Evolutionary conservation across 768 basidiomycete genomes (phyloP), one percentile per base, ranked within the genome.

Genomic region (Mycena sanguinolenta): DNA sequence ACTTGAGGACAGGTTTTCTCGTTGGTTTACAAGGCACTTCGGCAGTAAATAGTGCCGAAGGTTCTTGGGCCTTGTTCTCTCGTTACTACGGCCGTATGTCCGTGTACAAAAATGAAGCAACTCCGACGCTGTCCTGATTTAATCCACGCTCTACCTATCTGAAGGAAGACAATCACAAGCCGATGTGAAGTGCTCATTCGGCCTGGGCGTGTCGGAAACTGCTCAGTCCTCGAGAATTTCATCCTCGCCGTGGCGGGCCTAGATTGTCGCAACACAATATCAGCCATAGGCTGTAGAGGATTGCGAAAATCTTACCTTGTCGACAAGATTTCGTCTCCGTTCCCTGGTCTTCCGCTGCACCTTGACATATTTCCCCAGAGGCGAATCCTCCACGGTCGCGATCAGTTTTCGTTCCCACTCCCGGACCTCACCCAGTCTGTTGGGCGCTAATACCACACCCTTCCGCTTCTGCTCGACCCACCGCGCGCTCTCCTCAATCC

Each of bases 321-420:
- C 91, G 53, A 93, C 80, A 53, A 95, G 79, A 73, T 87, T 86
- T 74, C 86, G 86, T 65, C 89, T 86, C 79, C 91, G 93, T 75
- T 93, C 93, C 79, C 96, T 85, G 23, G 89, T 85, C 85, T 96
- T 98, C 74, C 87, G 86, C 81, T 92, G 91, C 60, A 96, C 86
- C 78, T 91, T 91, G 77, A 95, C 84, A 80, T 94, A 96, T 79
- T 90, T 93, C 62, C 89, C 91, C 55, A 99, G 82, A 9, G 97
- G 97, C 4, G 92, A 89, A 25, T 91, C 90, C 17, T 88, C 90
- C 17, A 91, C 77, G 70, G 87, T 88, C 12, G 84, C 77, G 68
- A 84, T 87, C 61, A 94, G 76, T 23, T 82, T 79, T 28, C 81
- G 83, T 80, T 95, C 91, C 94, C 95, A 97, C 67, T 83, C 79